Conservation (phyloP, 495 filamentous ascomycete genomes). For the Penicillium cosmopolitanum region DNA sequence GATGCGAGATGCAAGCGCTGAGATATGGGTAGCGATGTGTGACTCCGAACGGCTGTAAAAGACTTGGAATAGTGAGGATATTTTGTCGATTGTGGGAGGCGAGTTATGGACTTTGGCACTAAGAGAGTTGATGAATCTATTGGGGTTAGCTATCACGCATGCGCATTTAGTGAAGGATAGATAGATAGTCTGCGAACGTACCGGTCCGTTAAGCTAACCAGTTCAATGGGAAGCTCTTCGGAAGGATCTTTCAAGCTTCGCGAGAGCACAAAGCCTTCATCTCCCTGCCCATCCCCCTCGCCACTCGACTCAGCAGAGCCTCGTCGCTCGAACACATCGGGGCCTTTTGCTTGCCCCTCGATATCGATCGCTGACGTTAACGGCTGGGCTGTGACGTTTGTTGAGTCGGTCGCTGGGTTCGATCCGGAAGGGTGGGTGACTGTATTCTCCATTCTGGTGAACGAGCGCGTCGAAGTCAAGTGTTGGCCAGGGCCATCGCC, state of each 20-base stretch:
- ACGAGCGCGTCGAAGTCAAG: constrained; percentile 51
- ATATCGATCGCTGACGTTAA: constrained; percentile 28
- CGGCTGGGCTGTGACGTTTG: constrained; percentile 34
- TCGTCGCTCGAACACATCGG: constrained; percentile 49
- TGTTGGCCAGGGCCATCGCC: constrained; percentile 36
- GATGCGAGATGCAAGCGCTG: constrained; percentile 73
- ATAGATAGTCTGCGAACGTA: constrained; percentile 35
- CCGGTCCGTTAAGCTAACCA: constrained; percentile 87
- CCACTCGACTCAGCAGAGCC: constrained; percentile 56
- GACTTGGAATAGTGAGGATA: constrained; percentile 89
- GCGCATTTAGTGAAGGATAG: background rate
- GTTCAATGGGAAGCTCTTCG: constrained; percentile 90
- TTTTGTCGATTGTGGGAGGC: constrained; percentile 80
- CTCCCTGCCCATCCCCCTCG: constrained; percentile 53
- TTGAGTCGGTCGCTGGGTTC: constrained; percentile 56
- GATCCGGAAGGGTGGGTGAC: constrained; percentile 45
- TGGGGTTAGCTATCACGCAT: background rate
- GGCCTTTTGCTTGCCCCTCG: constrained; percentile 40
- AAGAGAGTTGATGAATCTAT: constrained; percentile 88
- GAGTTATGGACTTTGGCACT: constrained; percentile 83
- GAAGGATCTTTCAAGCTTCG: constrained; percentile 63
- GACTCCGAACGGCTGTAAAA: constrained; percentile 85
- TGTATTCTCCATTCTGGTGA: constrained; percentile 56
- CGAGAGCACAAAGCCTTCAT: constrained; percentile 46
- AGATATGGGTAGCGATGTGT: constrained; percentile 87